Conservation (phyloP, 345 rosid genomes). For the Gossypium stocksii region DNA sequence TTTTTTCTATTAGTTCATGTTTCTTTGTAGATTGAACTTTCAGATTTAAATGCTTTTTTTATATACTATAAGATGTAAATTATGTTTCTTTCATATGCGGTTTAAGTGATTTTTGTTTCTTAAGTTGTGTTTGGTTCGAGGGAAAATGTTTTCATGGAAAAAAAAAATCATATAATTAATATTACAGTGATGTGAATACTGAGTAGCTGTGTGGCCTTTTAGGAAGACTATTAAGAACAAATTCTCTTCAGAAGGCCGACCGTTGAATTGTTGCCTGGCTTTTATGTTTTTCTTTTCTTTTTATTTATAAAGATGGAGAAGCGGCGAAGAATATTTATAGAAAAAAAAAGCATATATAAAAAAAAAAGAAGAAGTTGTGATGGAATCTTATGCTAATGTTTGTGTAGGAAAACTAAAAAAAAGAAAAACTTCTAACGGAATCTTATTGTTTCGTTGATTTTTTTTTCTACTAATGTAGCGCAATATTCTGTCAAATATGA, state of each 20-base stretch:
- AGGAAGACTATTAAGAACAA: not conserved
- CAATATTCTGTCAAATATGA: not conserved
- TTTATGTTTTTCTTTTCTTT: not conserved
- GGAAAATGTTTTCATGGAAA: not conserved
- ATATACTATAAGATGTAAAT: not conserved
- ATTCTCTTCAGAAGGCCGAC: not conserved
- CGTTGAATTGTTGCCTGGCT: not conserved
- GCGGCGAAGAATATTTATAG: not conserved
- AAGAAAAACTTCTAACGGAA: not conserved
- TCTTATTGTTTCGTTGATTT: not conserved
- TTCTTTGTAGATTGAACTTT: not conserved
- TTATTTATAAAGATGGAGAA: not conserved
- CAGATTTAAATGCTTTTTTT: not conserved
- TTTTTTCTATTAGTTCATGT: not conserved
- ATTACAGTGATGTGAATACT: not conserved
- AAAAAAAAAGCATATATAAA: not conserved
- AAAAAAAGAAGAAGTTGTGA: slow-evolving; percentile 6
- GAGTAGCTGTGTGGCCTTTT: not conserved
- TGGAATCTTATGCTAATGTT: not conserved
- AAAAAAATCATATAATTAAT: not conserved
- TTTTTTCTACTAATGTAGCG: not conserved
- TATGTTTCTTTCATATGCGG: too few species aligned
- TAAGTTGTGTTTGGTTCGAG: slow-evolving; percentile 1
- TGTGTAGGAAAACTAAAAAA: not conserved
- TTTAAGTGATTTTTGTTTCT: not conserved